These are phyloP conservation scores for Ophioceras dolichostomum DNA, from an alignment of 2,329 filamentous ascomycete species.

Conservation along the genomic window DNA sequence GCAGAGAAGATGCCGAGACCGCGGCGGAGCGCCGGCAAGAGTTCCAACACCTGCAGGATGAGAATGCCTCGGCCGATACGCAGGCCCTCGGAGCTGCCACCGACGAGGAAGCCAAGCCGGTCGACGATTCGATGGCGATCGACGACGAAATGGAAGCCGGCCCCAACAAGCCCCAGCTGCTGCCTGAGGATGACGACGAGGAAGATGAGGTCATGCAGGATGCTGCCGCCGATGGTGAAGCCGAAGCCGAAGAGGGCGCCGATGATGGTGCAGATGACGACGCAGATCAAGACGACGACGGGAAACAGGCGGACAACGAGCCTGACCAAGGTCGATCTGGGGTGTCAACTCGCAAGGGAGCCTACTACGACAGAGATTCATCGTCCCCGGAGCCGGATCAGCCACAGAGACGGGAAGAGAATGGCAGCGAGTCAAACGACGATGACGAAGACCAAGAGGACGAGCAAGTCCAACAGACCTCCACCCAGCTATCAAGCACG, in stretches of 20 bases:
- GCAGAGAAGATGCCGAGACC: background rate
- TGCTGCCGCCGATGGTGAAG: conserved; percentile 22
- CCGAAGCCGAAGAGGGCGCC: conserved; percentile 19
- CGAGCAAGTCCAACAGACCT: conserved; percentile 35
- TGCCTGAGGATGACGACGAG: conserved; percentile 38
- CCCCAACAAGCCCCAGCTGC: conserved; percentile 20
- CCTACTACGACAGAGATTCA: conserved; percentile 38
- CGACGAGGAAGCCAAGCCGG: conserved; percentile 69
- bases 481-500: conserved; percentile 57
- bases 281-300: conserved; percentile 18
- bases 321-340: conserved; percentile 45
- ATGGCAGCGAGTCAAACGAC: conserved; percentile 18
- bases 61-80: conserved; percentile 69
- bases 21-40: conserved; percentile 44
- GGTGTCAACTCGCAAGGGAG: conserved; percentile 46
- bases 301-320: conserved; percentile 27
- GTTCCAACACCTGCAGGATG: conserved; percentile 85
- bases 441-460: conserved; percentile 30
- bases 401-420: too few relatives aligned
- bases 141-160: conserved; percentile 52
- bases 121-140: conserved; percentile 83
- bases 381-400: conserved; percentile 10
- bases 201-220: conserved; percentile 26
- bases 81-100: conserved; percentile 84
- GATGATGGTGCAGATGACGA: conserved; percentile 28